Conservation (phyloP, 352 stramenopile species). For the Albugo candida region DNA sequence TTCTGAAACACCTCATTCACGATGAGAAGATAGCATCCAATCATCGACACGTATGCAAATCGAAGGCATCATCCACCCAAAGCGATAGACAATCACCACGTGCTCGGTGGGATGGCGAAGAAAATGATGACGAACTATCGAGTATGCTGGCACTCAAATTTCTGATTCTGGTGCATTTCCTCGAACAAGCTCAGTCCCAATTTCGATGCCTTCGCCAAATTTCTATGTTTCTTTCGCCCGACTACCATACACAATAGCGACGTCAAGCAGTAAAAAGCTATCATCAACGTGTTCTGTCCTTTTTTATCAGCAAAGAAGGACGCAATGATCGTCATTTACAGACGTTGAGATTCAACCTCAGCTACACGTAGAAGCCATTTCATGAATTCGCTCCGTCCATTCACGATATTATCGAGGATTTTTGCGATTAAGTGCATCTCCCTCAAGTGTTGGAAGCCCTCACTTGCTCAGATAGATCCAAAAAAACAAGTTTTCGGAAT, state of each 20-base stretch:
- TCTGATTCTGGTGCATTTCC: constrained; percentile 83
- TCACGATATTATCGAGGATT: constrained; percentile 82
- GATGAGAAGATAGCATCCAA: not conserved
- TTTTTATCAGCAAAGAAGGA: constrained; percentile 87
- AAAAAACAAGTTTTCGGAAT: constrained; percentile 27
- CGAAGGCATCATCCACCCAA: constrained; percentile 19
- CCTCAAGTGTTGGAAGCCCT: constrained; percentile 81
- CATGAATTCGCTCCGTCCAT: constrained; percentile 91
- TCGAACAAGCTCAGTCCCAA: constrained; percentile 77
- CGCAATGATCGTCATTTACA: constrained; percentile 89
- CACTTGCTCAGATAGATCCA: not conserved
- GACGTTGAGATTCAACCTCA: constrained; percentile 57
- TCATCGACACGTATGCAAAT: constrained; percentile 19
- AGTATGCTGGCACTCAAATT: constrained; percentile 81
- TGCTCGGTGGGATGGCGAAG: constrained; percentile 12
- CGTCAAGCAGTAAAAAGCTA: constrained; percentile 63
- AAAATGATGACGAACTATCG: constrained; percentile 72
- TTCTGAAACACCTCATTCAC: not conserved
- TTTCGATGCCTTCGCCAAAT: constrained; percentile 55
- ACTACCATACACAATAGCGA: constrained; percentile 9
- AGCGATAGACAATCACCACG: too few species aligned
- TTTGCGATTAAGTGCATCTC: constrained; percentile 91
- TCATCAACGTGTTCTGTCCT: constrained; percentile 83
- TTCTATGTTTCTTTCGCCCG: constrained; percentile 81
- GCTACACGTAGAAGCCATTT: constrained; percentile 80